Evolutionary conservation across 2,329 filamentous ascomycete species (phyloP).

Genomic region (Rhexocercosporidium sp.): DNA sequence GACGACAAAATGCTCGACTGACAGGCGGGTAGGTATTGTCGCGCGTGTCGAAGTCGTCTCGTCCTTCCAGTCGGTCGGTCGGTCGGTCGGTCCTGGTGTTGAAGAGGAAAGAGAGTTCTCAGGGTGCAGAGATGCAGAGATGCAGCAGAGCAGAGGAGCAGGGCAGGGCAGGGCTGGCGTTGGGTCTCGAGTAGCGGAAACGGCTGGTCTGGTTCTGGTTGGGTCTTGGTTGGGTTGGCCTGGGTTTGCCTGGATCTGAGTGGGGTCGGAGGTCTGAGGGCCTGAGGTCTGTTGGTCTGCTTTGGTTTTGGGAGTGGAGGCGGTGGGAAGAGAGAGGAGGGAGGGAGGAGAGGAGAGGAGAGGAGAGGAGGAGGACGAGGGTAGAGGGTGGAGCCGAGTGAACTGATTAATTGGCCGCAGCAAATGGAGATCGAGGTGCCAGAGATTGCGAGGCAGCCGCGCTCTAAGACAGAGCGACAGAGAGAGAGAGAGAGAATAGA

Average conservation of each 20-base stretch:
- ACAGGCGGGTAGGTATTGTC: neutral
- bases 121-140: neutral
- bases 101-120: constrained; percentile 14
- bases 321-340: too few relatives aligned
- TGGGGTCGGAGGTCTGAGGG: neutral
- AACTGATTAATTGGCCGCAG: neutral
- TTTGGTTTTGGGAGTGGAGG: neutral
- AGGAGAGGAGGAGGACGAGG: neutral
- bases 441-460: constrained; percentile 17
- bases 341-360: neutral
- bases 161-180: neutral
- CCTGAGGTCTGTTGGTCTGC: too few relatives aligned
- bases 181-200: constrained; percentile 9
- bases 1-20: neutral
- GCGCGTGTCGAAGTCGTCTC: neutral
- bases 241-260: neutral
- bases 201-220: neutral
- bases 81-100: constrained; percentile 11
- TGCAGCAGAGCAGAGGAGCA: constrained; percentile 1
- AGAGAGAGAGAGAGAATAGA: too few relatives aligned
- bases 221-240: neutral
- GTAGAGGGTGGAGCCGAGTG: too few relatives aligned
- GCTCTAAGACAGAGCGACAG: constrained; percentile 2
- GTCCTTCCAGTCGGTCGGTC: neutral
- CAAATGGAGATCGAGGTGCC: neutral